These are phyloP conservation scores for Avena insularis DNA, from an alignment of 176 grass and related monocot species.

Conservation along the genomic window DNA sequence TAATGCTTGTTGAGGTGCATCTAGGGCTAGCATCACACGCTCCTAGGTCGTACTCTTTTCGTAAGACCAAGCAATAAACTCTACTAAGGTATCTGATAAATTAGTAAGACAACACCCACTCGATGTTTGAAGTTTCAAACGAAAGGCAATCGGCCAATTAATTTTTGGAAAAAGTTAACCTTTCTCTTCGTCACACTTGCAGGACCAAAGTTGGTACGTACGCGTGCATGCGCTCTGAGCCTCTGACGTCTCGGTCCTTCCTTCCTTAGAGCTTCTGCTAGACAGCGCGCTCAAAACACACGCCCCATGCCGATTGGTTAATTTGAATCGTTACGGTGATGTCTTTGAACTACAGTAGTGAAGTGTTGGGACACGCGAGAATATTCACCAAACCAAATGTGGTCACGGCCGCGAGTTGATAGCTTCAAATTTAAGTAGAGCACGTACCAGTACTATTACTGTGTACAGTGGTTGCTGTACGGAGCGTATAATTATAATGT, in stretches of 20 bases:
- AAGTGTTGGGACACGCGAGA: not conserved
- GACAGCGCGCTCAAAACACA: not conserved
- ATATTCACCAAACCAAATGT: not conserved
- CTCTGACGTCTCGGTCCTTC: not conserved
- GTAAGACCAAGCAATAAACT: too few species aligned
- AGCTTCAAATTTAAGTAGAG: not conserved
- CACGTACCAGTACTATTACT: not conserved
- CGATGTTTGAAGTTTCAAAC: not conserved
- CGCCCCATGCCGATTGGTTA: not conserved
- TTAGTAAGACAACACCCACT: not conserved
- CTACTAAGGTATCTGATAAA: too few species aligned
- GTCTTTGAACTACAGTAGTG: not conserved
- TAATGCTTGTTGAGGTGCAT: too few species aligned
- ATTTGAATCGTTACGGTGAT: conserved; percentile 26
- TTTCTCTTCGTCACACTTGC: conserved; percentile 16
- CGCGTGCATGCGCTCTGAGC: conserved; percentile 18
- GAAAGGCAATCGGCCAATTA: not conserved
- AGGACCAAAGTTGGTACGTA: not conserved
- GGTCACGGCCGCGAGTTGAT: conserved; percentile 1
- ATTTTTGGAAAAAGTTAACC: not conserved
- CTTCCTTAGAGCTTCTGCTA: not conserved
- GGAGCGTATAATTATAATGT: not conserved
- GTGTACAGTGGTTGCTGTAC: not conserved
- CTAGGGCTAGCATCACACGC: too few species aligned
- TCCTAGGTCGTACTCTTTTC: too few species aligned